Evolutionary conservation across 495 filamentous ascomycete species (phyloP).

Genomic region (Rhypophila decipiens): DNA sequence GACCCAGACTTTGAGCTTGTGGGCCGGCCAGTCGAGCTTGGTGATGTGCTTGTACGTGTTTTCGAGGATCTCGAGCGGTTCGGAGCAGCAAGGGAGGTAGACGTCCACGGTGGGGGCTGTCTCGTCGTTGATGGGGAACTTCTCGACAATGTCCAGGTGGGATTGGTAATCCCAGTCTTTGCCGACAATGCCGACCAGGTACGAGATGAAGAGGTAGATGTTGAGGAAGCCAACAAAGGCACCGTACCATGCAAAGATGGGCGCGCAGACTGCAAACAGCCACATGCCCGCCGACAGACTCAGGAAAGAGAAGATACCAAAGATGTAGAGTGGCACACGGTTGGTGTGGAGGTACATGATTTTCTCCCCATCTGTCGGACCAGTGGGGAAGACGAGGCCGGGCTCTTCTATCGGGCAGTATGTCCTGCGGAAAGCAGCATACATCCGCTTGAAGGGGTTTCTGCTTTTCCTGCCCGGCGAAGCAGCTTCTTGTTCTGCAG

Average conservation of each 20-base stretch:
- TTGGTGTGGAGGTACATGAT: slow-evolving; percentile 23
- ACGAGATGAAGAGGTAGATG: slow-evolving; percentile 28
- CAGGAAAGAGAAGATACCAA: slow-evolving; percentile 24
- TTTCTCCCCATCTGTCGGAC: slow-evolving; percentile 25
- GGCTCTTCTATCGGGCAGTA: slow-evolving; percentile 26
- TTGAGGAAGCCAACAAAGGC: slow-evolving; percentile 29
- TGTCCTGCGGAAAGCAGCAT: slow-evolving; percentile 18
- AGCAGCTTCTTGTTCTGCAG: slow-evolving; percentile 10
- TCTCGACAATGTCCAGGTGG: slow-evolving; percentile 10
- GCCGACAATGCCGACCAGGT: slow-evolving; percentile 25
- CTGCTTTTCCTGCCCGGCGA: not conserved
- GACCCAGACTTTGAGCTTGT: slow-evolving; percentile 21
- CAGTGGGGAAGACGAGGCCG: slow-evolving; percentile 19
- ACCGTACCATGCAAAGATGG: slow-evolving; percentile 29
- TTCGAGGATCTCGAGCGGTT: slow-evolving; percentile 27
- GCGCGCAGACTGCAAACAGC: slow-evolving; percentile 22
- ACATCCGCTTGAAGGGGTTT: slow-evolving; percentile 2
- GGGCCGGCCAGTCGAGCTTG: slow-evolving; percentile 21
- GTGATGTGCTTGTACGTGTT: slow-evolving; percentile 28
- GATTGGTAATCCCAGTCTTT: slow-evolving; percentile 23
- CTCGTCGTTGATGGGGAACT: slow-evolving; percentile 22
- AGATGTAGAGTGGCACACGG: slow-evolving; percentile 26
- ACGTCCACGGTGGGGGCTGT: slow-evolving; percentile 26
- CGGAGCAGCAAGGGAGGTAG: slow-evolving; percentile 29
- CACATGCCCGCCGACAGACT: slow-evolving; percentile 29